Percentiles rank a stretch among this genome's conserved stretches.
phyloP scores from a whole-genome alignment of 2,329 filamentous ascomycete species.

The Pyrenochaeta sp. region DNA sequence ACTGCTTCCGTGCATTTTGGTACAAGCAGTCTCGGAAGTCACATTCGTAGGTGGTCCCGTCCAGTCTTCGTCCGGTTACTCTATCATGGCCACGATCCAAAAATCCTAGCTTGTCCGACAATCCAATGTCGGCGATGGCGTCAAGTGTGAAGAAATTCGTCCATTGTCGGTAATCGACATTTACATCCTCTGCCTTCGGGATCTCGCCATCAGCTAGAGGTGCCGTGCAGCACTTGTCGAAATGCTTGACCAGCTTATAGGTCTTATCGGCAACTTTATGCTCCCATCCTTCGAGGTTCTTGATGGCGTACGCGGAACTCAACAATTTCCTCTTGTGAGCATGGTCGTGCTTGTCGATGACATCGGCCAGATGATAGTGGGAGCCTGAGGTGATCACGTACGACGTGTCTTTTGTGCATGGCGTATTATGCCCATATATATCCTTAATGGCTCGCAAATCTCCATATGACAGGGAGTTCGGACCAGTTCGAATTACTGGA shows the following conservation, averaged over 20 bases:
- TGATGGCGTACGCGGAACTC: slow-evolving; percentile 60
- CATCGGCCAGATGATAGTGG: slow-evolving; percentile 62
- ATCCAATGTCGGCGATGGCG: slow-evolving; percentile 64
- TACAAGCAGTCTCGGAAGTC: slow-evolving; percentile 62
- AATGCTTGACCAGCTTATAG: slow-evolving; percentile 52
- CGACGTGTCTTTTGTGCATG: slow-evolving; percentile 59
- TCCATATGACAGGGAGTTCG: slow-evolving; percentile 42
- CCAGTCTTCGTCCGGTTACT: slow-evolving; percentile 52
- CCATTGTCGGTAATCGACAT: slow-evolving; percentile 60
- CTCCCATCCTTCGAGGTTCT: slow-evolving; percentile 64
- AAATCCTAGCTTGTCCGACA: slow-evolving; percentile 60
- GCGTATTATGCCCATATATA: slow-evolving; percentile 61
- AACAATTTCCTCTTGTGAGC: slow-evolving; percentile 60
- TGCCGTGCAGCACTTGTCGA: slow-evolving; percentile 53
- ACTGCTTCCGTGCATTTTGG: slow-evolving; percentile 59
- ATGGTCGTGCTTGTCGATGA: slow-evolving; percentile 61
- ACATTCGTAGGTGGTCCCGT: slow-evolving; percentile 56
- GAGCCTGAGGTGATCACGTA: slow-evolving; percentile 57
- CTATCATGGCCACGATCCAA: slow-evolving; percentile 59
- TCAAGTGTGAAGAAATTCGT: slow-evolving; percentile 65
- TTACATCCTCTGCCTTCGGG: slow-evolving; percentile 51
- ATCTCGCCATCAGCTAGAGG: slow-evolving; percentile 35
- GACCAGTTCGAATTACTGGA: slow-evolving; percentile 50
- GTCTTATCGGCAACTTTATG: slow-evolving; percentile 63
- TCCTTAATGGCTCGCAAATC: slow-evolving; percentile 54